A percentile compares a stretch with the other conserved stretches of the same genome.
phyloP scores from a whole-genome alignment of 192 early-diverging fungal species.

The Podila epigama region DNA sequence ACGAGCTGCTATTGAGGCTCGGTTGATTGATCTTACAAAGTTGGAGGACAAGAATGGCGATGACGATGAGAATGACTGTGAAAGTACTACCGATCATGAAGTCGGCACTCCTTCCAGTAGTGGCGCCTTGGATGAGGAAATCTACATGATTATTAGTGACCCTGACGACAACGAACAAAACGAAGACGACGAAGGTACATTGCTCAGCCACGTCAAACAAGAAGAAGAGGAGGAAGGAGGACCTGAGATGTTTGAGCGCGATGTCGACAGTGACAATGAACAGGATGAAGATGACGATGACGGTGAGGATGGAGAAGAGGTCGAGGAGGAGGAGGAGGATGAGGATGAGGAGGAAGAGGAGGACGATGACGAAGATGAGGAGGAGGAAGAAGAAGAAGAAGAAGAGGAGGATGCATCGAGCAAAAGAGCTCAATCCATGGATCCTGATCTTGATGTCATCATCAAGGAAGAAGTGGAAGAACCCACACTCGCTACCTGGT shows the following conservation, averaged over 20 bases:
- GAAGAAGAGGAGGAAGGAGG: constrained; percentile 50
- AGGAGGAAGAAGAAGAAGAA: constrained; percentile 36
- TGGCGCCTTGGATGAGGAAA: not conserved
- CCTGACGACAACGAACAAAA: not conserved
- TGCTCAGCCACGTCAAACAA: not conserved
- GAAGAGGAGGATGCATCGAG: constrained; percentile 13
- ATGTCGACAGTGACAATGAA: not conserved
- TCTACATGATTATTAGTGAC: not conserved
- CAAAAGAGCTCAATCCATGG: not conserved
- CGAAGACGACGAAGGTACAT: not conserved
- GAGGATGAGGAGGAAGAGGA: constrained; percentile 33
- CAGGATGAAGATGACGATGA: constrained; percentile 18
- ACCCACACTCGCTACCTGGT: not conserved
- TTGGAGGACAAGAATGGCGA: constrained; percentile 35
- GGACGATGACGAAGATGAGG: constrained; percentile 12
- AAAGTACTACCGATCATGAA: not conserved
- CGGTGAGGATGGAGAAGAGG: constrained; percentile 35
- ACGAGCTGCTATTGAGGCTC: not conserved
- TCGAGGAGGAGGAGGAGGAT: constrained; percentile 22
- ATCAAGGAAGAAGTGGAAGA: not conserved
- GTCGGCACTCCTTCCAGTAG: not conserved
- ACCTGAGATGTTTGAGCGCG: constrained; percentile 13
- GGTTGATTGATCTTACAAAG: constrained; percentile 46
- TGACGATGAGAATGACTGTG: constrained; percentile 2
- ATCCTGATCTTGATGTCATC: not conserved